Percentiles rank a stretch among this genome's conserved stretches.
Conservation (phyloP, 31 red algal genomes). For the Bonnemaisonia californica region DNA sequence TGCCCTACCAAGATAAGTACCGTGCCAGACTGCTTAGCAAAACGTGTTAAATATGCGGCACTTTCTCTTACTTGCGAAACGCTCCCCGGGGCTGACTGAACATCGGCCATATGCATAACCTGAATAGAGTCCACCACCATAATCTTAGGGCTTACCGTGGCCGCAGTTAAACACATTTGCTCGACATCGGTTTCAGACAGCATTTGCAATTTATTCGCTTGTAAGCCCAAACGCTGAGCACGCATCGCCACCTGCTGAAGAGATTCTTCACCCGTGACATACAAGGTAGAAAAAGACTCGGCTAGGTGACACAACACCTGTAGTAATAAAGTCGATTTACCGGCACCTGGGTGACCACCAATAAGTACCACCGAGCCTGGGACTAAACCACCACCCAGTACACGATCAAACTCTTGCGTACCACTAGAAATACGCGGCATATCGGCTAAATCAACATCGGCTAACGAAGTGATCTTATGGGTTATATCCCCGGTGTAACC, state of each 20-base stretch:
- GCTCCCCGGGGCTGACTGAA: conserved; percentile 23
- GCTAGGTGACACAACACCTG: conserved; percentile 4
- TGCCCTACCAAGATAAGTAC: conserved; percentile 28
- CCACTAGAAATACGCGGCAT: background rate
- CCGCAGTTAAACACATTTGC: background rate
- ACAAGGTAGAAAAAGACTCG: background rate
- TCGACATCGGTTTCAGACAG: conserved; percentile 11
- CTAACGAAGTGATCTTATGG: background rate
- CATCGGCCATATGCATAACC: conserved; percentile 15
- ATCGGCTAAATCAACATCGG: background rate
- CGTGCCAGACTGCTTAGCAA: conserved; percentile 40
- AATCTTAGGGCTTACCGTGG: conserved; percentile 1
- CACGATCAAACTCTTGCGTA: conserved; percentile 25
- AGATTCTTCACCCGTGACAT: conserved; percentile 42
- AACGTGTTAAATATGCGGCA: conserved; percentile 24
- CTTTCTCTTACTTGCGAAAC: conserved; percentile 47
- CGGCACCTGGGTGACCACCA: conserved; percentile 44
- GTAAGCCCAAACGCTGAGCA: conserved; percentile 33
- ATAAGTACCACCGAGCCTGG: conserved; percentile 29
- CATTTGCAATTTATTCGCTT: conserved; percentile 10
- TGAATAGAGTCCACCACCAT: conserved; percentile 66
- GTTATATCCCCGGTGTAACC: no score
- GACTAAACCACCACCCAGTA: conserved; percentile 43
- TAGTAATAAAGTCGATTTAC: conserved; percentile 44
- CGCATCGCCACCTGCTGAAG: conserved; percentile 23